Percentiles rank a stretch among this genome's conserved stretches.
Conservation (phyloP, 768 basidiomycete species). For the Auriscalpium microsporum region DNA sequence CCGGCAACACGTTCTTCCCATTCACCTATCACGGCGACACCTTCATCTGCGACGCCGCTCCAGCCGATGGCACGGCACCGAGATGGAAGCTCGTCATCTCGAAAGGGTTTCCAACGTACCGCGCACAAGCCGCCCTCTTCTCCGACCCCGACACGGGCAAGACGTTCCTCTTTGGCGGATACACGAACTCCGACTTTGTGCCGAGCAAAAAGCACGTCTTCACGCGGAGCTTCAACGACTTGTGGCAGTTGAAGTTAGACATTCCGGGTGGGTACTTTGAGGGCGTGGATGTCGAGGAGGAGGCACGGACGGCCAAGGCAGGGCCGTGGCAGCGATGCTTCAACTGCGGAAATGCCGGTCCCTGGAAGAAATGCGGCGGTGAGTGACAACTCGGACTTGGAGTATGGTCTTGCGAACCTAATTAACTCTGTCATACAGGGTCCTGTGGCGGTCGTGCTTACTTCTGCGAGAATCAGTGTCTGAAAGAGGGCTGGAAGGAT, state of each 20-base stretch:
- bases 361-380: constrained; percentile 31
- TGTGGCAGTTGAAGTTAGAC: constrained; percentile 30
- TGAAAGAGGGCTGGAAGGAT: not conserved
- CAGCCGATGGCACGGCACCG: not conserved
- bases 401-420: not conserved
- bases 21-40: constrained; percentile 31
- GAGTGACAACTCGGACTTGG: not conserved
- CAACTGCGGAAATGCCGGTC: constrained; percentile 26
- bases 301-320: constrained; percentile 23
- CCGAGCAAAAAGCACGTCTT: constrained; percentile 16
- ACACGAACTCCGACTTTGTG: constrained; percentile 27
- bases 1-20: constrained; percentile 9
- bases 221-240: constrained; percentile 24
- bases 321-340: constrained; percentile 33
- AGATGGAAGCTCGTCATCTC: constrained; percentile 29
- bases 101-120: constrained; percentile 31
- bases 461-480: constrained; percentile 4
- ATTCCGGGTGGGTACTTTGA: constrained; percentile 25
- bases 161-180: constrained; percentile 28
- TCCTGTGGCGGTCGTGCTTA: not conserved
- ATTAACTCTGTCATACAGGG: not conserved
- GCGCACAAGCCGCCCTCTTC: constrained; percentile 22
- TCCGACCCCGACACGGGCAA: constrained; percentile 26
- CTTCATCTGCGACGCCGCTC: constrained; percentile 21
- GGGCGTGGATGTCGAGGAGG: constrained; percentile 26